Percentiles rank a stretch among this genome's conserved stretches.
Conservation (phyloP, 768 basidiomycete species). For the Naganishia friedmannii region DNA sequence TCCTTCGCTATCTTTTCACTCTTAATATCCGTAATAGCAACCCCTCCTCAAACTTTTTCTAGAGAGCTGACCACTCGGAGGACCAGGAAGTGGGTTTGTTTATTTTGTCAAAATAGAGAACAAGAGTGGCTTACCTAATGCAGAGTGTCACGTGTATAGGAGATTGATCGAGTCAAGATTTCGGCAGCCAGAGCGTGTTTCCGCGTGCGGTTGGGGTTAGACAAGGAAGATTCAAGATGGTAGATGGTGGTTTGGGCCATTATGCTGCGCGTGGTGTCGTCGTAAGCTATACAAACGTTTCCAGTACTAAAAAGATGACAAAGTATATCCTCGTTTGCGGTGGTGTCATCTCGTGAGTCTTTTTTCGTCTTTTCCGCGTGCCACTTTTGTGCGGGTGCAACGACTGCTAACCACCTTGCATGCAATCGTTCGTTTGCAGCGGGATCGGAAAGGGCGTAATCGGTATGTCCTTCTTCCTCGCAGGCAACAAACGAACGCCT, state of each 20-base stretch:
- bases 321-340: conserved; percentile 96
- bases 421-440: conserved; percentile 51
- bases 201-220: no score
- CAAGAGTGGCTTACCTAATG: not conserved
- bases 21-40: no score
- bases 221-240: no score
- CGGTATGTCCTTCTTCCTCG: conserved; percentile 58
- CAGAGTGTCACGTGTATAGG: not conserved
- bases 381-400: not conserved
- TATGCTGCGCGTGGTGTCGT: no score
- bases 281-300: no score
- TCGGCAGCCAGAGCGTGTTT: not conserved
- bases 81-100: not conserved
- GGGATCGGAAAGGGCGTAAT: conserved; percentile 99
- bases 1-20: not conserved
- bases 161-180: not conserved
- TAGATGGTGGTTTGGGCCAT: no score
- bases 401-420: not conserved
- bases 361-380: no score
- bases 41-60: no score
- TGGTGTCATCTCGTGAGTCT: conserved; percentile 72
- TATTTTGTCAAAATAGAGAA: not conserved
- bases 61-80: no score
- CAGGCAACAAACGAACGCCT: not conserved
- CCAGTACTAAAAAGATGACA: conserved; percentile 60